Evolutionary conservation across 306 rosid genomes (phyloP), one percentile per base, ranked within the genome.

Genomic region (Heteromeles arbutifolia): DNA sequence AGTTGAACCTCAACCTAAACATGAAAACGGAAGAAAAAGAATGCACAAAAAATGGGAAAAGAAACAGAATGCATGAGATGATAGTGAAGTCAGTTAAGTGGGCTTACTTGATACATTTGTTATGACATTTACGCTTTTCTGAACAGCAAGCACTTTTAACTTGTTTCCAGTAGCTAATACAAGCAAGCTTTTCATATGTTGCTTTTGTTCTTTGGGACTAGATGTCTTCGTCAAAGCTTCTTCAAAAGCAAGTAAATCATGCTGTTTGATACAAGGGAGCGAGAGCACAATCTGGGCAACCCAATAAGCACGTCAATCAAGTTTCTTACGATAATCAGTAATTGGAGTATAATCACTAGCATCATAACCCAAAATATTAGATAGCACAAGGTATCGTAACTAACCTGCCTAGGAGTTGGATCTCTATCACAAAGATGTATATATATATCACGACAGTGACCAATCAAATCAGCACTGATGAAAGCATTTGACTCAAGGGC

Each of bases 161-260:
- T 90, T 87, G 89, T 96, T 96, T 61, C 96, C 99, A 41, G 96
- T 85, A 45, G 97, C 99, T 79, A 79, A 84, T 32, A 86, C 48
- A 56, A 96, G 97, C 88, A 96, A 78, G 86, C 96, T 90, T 84
- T 52, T 96, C 97, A 92, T 83, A 86, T 59, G 93, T 79, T 88
- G 98, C 81, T 90, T 96, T 82, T 96, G 99, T 74, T 96, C 98
- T 90, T 89, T 96, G 54, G 94, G 90, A 84, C 99, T 96, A 43
- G 83, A 83, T 11, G 98, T 96, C 90, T 90, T 96, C 1, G 84
- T 78, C 80, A 90, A 86, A 81, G 98, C 93, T 79, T 96, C 99
- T 84, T 92, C 99, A 80, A 92, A 92, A 29, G 98, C 96, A 77
- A n/a, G 77, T 75, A 92, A 84, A 87, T 96, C 98, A 11, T 86